These are phyloP conservation scores for Aspergillus calidoustus DNA, from an alignment of 2,329 filamentous ascomycete genomes.

Conservation along the genomic window DNA sequence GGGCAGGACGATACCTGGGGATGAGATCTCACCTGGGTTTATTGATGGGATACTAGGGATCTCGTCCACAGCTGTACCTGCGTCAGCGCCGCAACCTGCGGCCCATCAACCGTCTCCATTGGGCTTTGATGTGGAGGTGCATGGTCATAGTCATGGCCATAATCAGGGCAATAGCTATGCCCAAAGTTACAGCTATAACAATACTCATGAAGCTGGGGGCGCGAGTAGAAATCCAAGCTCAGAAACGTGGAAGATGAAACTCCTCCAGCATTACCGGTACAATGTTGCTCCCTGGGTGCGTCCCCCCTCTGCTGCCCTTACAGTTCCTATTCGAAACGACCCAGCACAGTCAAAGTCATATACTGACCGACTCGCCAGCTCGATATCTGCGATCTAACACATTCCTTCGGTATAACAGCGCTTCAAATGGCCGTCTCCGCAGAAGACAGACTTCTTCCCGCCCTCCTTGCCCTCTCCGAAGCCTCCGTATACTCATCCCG, in stretches of 20 bases:
- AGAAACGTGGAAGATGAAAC: conserved; percentile 34
- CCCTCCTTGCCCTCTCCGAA: conserved; percentile 29
- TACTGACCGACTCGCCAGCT: conserved; percentile 34
- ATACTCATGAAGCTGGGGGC: not conserved
- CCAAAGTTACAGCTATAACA: not conserved
- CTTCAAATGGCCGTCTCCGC: conserved; percentile 34
- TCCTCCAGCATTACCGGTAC: conserved; percentile 52
- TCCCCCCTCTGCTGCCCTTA: not conserved
- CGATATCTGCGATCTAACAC: conserved; percentile 49
- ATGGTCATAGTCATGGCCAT: not conserved
- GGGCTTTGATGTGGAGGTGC: not conserved
- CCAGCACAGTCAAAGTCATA: not conserved
- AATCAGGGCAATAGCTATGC: too few relatives aligned
- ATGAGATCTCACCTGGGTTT: not conserved
- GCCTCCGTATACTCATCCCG: not conserved
- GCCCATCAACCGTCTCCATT: not conserved
- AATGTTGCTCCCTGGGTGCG: conserved; percentile 53
- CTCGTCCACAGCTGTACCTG: not conserved
- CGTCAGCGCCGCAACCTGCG: not conserved
- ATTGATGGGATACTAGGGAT: not conserved
- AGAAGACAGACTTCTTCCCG: conserved; percentile 19
- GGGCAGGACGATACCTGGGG: not conserved
- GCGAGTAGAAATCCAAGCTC: not conserved
- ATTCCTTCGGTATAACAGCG: conserved; percentile 47
- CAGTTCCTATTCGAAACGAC: not conserved